Evolutionary conservation across 1,284 basidiomycete species (phyloP).

Genomic region (Trametes sp.): DNA sequence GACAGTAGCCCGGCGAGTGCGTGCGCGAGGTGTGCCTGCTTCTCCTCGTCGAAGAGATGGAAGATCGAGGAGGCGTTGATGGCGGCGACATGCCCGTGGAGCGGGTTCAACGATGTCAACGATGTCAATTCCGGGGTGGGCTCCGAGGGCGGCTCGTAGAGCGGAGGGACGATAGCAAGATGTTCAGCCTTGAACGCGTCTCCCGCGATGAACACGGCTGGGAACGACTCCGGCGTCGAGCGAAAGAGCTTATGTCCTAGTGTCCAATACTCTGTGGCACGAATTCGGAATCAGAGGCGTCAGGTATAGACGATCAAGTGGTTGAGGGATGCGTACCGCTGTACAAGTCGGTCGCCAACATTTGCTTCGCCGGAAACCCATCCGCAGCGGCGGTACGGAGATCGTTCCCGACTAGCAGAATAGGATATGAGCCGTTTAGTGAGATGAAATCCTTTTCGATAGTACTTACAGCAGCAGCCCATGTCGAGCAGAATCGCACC

Average conservation of each 20-base stretch:
- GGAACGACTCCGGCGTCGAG: conserved; percentile 48
- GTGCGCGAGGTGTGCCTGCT: conserved; percentile 50
- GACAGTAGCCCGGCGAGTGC: conserved; percentile 50
- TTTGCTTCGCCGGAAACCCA: conserved; percentile 45
- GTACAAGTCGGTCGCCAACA: conserved; percentile 46
- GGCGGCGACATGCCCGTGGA: conserved; percentile 53
- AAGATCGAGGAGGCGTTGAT: conserved; percentile 59
- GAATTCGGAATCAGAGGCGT: not conserved
- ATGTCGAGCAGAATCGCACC: conserved; percentile 57
- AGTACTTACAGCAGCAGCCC: conserved; percentile 58
- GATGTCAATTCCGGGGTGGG: conserved; percentile 40
- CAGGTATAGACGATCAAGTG: too few relatives aligned
- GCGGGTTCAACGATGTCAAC: conserved; percentile 50
- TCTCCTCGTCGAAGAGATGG: conserved; percentile 56
- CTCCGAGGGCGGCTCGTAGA: conserved; percentile 34
- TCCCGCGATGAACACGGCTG: conserved; percentile 54
- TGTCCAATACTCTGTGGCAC: conserved; percentile 42
- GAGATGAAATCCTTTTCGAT: too few relatives aligned
- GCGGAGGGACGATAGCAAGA: conserved; percentile 42
- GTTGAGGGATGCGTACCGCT: too few relatives aligned
- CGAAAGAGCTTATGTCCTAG: conserved; percentile 46
- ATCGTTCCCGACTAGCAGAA: conserved; percentile 50
- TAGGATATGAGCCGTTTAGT: too few relatives aligned
- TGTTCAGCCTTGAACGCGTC: conserved; percentile 51
- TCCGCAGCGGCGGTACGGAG: conserved; percentile 50